Base-by-base conservation (phyloP, 805 yeast species). In the Alloascoidea hylecoeti region DNA sequence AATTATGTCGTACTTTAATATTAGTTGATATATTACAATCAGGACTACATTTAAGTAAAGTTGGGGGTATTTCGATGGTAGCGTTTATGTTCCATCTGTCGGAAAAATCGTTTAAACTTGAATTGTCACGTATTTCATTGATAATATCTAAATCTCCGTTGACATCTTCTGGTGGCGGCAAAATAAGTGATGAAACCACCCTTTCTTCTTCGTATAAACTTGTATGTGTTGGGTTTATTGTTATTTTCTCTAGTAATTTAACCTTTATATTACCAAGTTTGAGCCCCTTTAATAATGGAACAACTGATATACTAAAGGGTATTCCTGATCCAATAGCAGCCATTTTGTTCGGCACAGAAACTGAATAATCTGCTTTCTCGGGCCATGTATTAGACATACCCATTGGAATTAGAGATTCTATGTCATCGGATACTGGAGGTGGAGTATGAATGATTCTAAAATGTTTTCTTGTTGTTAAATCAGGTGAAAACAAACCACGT, bases 321-420 rank as follows among this genome's bases (percentile, higher is more conserved):
- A 80, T 64, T 0, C 72, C 60, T 0, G 95, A 76, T 1, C 98
- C 98, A 34, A 92, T 77, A 0, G 97, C 94, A 16, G 84, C 71
- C 0, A 96, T 94, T 49, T 83, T 78, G 17, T 83, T 66, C 0
- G 97, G 96, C 3, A 83, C 76, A 38, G 83, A 79, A 42, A 92
- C 74, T 2, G 85, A 71, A 55, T 89, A 89, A 50, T 89, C 96
- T 18, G 89, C 84, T 53, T 92, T 92, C 35, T 75, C 63, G 2
- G 97, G 96, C 97, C 97, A 89, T 1, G 88, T 78, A 53, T 89
- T 89, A 51, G 86, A 95, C 18, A 89, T 94, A 0, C 94, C 84
- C 48, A 88, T 82, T 0, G 97, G 84, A 55, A 88, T 96, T 0
- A 92, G 70, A 16, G 86, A 63, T 49, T 92, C 97, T 3, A 82